phyloP scores from a whole-genome alignment of 164 flowering plant species.

The Magnolia sinica region DNA sequence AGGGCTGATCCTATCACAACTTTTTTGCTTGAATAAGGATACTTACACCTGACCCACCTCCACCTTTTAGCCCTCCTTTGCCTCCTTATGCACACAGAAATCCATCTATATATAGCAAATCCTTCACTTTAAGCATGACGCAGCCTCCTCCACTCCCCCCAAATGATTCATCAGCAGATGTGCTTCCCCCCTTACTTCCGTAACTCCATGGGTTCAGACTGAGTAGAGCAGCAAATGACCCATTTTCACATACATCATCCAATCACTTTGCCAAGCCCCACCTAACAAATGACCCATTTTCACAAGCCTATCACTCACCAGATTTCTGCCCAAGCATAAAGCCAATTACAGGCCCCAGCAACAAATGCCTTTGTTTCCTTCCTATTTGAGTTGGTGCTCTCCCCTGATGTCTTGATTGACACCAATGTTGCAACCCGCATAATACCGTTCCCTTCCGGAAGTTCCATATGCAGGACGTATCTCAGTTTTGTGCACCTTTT shows the following conservation, averaged over 20 bases:
- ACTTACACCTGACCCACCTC: constrained; percentile 98
- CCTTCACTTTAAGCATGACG: constrained; percentile 56
- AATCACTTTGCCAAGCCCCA: no score
- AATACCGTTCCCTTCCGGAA: constrained; percentile 12
- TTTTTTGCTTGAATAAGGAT: constrained; percentile 53
- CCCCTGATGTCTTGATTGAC: constrained; percentile 13
- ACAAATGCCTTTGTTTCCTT: constrained; percentile 12
- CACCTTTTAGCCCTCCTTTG: constrained; percentile 65
- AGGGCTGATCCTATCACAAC: constrained; percentile 40
- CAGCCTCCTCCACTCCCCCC: constrained; percentile 95
- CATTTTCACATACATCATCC: no score
- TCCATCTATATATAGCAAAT: constrained; percentile 59
- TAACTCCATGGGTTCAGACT: constrained; percentile 74
- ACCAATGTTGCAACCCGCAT: constrained; percentile 23
- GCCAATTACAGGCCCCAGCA: no score
- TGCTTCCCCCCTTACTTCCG: constrained; percentile 87
- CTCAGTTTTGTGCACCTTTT: constrained; percentile 14
- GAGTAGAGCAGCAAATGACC: constrained; percentile 50
- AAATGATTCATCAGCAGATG: constrained; percentile 32
- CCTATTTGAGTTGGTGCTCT: constrained; percentile 3
- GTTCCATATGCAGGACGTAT: constrained; percentile 20
- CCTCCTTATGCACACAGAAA: constrained; percentile 82
- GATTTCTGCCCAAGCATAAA: no score
- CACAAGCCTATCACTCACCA: no score
- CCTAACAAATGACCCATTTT: no score